A percentile compares a stretch with the other conserved stretches of the same genome.
phyloP scores from a whole-genome alignment of 805 yeast genomes.

The Henningerozyma blattae region DNA sequence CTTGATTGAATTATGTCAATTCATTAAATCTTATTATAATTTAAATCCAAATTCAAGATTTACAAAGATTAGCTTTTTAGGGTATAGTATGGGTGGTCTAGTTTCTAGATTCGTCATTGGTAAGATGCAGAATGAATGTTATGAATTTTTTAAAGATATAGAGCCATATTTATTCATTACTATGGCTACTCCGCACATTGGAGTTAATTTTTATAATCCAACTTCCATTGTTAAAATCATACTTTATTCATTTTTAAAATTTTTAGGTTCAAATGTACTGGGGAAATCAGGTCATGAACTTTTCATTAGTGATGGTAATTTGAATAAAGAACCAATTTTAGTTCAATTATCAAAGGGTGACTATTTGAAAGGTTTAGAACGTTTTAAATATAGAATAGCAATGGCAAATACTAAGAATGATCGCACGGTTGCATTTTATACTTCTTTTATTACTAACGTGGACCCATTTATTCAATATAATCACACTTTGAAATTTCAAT shows the following conservation, averaged over 20 bases:
- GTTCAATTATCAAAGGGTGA: slow-evolving; percentile 27
- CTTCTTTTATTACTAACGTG: slow-evolving; percentile 61
- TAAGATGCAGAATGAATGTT: slow-evolving; percentile 37
- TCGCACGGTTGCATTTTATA: slow-evolving; percentile 78
- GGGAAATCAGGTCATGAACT: slow-evolving; percentile 69
- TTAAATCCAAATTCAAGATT: slow-evolving; percentile 7
- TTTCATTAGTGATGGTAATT: slow-evolving; percentile 36
- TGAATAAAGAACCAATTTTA: slow-evolving; percentile 30
- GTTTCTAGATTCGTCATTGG: slow-evolving; percentile 77
- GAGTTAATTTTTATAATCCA: slow-evolving; percentile 39
- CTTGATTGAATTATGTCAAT: slow-evolving; percentile 46
- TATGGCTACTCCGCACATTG: slow-evolving; percentile 72
- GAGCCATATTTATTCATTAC: slow-evolving; percentile 54
- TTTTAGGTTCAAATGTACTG: slow-evolving; percentile 40
- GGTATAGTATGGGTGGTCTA: slow-evolving; percentile 86
- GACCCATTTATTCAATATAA: slow-evolving; percentile 61
- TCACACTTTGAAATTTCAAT: slow-evolving; percentile 36
- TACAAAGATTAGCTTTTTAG: slow-evolving; percentile 56
- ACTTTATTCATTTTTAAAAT: slow-evolving; percentile 28
- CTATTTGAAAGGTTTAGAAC: slow-evolving; percentile 42
- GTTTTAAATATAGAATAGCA: slow-evolving; percentile 44
- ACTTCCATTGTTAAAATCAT: slow-evolving; percentile 13
- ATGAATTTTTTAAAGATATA: slow-evolving; percentile 42
- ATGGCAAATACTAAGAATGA: slow-evolving; percentile 75
- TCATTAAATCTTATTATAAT: slow-evolving; percentile 26